Conservation (phyloP, 345 rosid species). For the Odontarrhena argentea region DNA sequence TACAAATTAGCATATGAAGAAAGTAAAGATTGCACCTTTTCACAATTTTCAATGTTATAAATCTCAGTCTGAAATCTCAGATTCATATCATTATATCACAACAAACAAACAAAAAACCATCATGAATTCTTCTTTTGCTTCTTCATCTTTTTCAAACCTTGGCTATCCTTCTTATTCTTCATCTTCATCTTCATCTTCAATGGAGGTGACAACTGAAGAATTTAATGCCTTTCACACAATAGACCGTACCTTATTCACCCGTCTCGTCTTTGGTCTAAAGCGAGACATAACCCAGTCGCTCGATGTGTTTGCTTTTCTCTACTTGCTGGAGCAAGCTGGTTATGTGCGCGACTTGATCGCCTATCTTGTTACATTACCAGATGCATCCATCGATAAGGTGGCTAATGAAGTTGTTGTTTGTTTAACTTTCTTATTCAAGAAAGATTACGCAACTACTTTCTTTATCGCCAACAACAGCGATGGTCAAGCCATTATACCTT, state of each 20-base stretch:
- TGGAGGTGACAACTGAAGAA: constrained; percentile 37
- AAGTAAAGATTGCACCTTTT: constrained; percentile 10
- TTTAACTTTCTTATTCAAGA: constrained; percentile 39
- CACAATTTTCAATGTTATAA: constrained; percentile 1
- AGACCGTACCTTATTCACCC: constrained; percentile 51
- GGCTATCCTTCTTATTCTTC: too few relatives aligned
- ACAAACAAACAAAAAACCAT: not conserved
- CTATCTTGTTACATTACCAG: constrained; percentile 34
- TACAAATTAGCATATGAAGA: not conserved
- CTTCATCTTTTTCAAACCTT: not conserved
- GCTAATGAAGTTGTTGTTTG: constrained; percentile 54
- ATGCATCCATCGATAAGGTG: constrained; percentile 37
- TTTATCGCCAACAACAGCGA: not conserved
- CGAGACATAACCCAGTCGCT: constrained; percentile 49
- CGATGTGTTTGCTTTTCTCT: constrained; percentile 51
- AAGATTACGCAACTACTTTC: not conserved
- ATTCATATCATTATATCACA: constrained; percentile 9
- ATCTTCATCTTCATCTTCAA: not conserved
- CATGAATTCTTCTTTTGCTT: constrained; percentile 3
- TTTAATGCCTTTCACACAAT: constrained; percentile 51
- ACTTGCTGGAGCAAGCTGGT: constrained; percentile 52
- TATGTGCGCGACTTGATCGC: constrained; percentile 32
- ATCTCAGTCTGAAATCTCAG: not conserved
- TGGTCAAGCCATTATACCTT: constrained; percentile 30
- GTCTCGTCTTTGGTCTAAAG: constrained; percentile 48